phyloP scores from a whole-genome alignment of 2,329 filamentous ascomycete species.

The Truncatella angustata region DNA sequence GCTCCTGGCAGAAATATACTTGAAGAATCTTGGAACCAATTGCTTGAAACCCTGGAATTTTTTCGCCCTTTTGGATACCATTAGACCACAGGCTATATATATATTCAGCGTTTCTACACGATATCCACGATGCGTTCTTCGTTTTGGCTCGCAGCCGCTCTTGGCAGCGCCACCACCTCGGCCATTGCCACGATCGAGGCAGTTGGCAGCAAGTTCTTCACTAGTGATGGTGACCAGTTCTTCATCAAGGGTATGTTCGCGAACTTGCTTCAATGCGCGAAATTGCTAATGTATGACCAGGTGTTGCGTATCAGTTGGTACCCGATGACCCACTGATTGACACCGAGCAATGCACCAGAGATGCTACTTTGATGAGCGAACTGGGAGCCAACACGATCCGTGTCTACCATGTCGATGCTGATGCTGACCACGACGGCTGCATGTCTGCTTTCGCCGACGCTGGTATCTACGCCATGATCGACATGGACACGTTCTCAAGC shows the following conservation, averaged over 20 bases:
- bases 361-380: conserved; percentile 74
- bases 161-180: conserved; percentile 32
- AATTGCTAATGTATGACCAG: not conserved
- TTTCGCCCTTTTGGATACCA: too few relatives aligned
- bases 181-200: conserved; percentile 49
- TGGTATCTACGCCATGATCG: conserved; percentile 81
- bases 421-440: conserved; percentile 70
- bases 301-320: conserved; percentile 65
- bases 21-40: too few relatives aligned
- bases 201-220: conserved; percentile 83
- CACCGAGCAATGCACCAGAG: conserved; percentile 71
- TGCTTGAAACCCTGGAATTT: too few relatives aligned
- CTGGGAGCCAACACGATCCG: conserved; percentile 82
- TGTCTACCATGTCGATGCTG: conserved; percentile 81
- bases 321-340: conserved; percentile 73
- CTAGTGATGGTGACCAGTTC: conserved; percentile 75
- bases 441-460: conserved; percentile 78
- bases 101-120: not conserved
- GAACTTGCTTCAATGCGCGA: not conserved
- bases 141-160: conserved; percentile 27
- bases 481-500: conserved; percentile 73
- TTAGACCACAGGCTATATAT: too few relatives aligned
- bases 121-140: conserved; percentile 37
- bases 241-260: conserved; percentile 69
- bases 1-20: too few relatives aligned